phyloP scores from a whole-genome alignment of 139 green algal genomes.

The Pseudopediastrum boryanum region DNA sequence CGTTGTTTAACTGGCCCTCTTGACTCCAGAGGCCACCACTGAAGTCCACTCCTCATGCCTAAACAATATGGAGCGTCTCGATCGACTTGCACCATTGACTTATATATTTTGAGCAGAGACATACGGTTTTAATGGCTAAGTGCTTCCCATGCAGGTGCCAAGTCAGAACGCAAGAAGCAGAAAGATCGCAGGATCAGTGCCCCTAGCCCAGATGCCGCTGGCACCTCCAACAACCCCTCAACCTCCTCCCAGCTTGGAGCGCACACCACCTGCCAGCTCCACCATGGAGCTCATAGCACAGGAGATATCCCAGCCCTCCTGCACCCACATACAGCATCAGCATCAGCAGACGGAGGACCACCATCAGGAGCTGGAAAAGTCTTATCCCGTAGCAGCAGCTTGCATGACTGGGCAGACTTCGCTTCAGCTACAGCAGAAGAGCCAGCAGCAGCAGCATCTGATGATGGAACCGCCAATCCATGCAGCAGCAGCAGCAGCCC shows the following conservation, averaged over 20 bases:
- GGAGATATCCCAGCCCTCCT: neutral
- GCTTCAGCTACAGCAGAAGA: neutral
- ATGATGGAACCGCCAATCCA: no score
- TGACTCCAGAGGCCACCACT: no score
- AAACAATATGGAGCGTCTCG: no score
- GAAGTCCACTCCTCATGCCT: no score
- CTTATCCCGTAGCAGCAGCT: neutral
- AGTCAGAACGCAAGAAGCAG: neutral
- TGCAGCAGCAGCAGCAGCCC: no score
- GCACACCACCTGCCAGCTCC: constrained; percentile 2
- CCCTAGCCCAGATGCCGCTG: neutral
- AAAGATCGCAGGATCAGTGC: neutral
- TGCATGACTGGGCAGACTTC: neutral
- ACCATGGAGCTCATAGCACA: neutral
- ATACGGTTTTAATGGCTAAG: no score
- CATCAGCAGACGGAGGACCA: constrained; percentile 2
- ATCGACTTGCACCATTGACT: no score
- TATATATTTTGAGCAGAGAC: no score
- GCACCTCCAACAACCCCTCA: neutral
- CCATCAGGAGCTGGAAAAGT: neutral
- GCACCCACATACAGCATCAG: constrained; percentile 8
- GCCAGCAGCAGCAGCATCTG: neutral
- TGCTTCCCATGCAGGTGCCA: neutral
- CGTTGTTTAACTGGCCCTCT: neutral
- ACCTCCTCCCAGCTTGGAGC: no score